phyloP scores from a whole-genome alignment of 1,139 yeast genomes.

The Waltiozyma sp. region DNA sequence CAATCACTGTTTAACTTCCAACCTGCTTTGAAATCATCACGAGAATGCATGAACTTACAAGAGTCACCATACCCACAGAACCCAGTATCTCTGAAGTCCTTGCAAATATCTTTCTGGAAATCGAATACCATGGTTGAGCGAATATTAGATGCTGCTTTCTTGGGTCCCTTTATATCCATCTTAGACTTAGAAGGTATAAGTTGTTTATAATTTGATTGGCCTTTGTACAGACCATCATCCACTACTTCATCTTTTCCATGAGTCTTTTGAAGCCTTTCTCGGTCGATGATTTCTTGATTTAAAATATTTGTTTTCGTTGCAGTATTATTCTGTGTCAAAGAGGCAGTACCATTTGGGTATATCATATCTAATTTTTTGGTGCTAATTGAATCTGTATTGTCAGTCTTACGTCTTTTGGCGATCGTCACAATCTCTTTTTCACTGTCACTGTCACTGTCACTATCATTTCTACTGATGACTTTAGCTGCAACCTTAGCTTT shows the following conservation, averaged over 20 bases:
- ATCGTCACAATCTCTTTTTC: neutral
- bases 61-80: slow-evolving; percentile 97
- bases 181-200: slow-evolving; percentile 16
- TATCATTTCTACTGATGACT: slow-evolving; percentile 8
- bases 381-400: neutral
- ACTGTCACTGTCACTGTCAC: slow-evolving; percentile 7
- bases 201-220: slow-evolving; percentile 21
- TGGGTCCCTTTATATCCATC: slow-evolving; percentile 23
- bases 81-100: slow-evolving; percentile 85
- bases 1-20: slow-evolving; percentile 66
- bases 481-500: slow-evolving; percentile 5
- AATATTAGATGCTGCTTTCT: slow-evolving; percentile 35
- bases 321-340: slow-evolving; percentile 18
- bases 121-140: slow-evolving; percentile 72
- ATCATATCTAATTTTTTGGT: neutral
- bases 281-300: slow-evolving; percentile 21
- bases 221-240: slow-evolving; percentile 23
- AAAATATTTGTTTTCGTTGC: slow-evolving; percentile 27
- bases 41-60: slow-evolving; percentile 86
- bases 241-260: slow-evolving; percentile 7
- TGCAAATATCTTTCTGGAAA: slow-evolving; percentile 91
- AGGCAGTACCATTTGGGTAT: neutral
- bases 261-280: slow-evolving; percentile 10
- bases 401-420: neutral
- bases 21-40: slow-evolving; percentile 77